phyloP scores from a whole-genome alignment of 768 basidiomycete genomes.

The Tylopilus sp. region DNA sequence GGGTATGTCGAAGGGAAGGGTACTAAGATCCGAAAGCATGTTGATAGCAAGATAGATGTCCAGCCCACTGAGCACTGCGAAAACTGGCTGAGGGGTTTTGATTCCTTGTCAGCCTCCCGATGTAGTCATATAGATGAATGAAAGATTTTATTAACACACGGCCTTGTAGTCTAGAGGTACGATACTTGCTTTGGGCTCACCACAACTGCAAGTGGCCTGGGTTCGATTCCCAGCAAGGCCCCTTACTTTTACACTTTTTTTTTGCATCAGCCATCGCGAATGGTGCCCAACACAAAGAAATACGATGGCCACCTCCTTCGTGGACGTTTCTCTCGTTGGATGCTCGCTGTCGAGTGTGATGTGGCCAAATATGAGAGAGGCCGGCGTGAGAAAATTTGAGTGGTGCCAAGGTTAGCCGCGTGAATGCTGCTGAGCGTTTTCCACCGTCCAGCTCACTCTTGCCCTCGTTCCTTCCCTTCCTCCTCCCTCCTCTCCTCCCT shows the following conservation, averaged over 20 bases:
- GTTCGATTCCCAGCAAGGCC: constrained; percentile 41
- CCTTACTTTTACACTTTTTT: constrained; percentile 19
- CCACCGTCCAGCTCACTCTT: constrained; percentile 14
- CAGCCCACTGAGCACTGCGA: background rate
- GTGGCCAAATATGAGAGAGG: constrained; percentile 3
- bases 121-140: background rate
- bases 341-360: background rate
- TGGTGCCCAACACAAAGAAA: background rate
- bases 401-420: constrained; percentile 26
- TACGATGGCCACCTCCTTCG: background rate
- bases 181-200: constrained; percentile 35
- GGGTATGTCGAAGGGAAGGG: constrained; percentile 7
- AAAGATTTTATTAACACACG: background rate
- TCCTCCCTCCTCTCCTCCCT: constrained; percentile 1
- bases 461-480: constrained; percentile 20
- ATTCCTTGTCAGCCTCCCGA: constrained; percentile 17
- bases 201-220: constrained; percentile 34
- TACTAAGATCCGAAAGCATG: constrained; percentile 21
- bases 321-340: background rate
- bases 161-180: constrained; percentile 38
- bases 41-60: constrained; percentile 10
- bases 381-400: constrained; percentile 22
- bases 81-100: background rate
- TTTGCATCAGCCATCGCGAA: background rate
- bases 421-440: constrained; percentile 18